Evolutionary conservation across 2,329 filamentous ascomycete genomes (phyloP), one percentile per base, ranked within the genome.

Genomic region (Albophoma yamanashiensis): DNA sequence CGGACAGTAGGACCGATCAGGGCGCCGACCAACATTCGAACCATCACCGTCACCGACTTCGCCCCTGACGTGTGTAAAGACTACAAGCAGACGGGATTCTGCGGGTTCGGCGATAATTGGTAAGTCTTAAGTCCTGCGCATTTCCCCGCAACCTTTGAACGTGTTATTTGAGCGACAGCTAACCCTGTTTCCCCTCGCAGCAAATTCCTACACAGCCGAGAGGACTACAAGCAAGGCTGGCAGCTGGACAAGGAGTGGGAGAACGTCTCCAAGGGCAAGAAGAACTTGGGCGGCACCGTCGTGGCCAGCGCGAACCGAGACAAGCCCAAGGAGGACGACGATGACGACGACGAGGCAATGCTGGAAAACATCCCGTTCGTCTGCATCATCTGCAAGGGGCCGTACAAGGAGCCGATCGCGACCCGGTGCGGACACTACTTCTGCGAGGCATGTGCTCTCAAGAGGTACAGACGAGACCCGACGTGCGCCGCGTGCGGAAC

Each of bases 401-500:
- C 86, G 1, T 97, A 96, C 74, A 88, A 85, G 67, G 81, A 84
- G 60, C 93, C 94, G 0, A 83, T 97, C 15, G 78, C 93, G 31
- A 97, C 94, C 15, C 89, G 91, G 65, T 99, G 94, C 66, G 89
- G 91, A 0, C 94, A 99, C 73, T 97, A 97, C 73, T 97, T 97
- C 70, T 99, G 94, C 71, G 89, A 97, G 73, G 80, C 82, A 1
- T 99, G 94, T 73, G 94, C 94, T 34, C 77, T 97, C 67, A 86
- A 89, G 70, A 78, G 92, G 64, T 97, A 97, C 71, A 82, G 89
- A 63, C 94, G 91, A 70, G 91, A 92, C 67, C 92, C 92, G 4
- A 85, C 84, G 3, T 97, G 94, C 73, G 91, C 90, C 2, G 89
- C 89, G 4, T 97, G 94, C 71, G 89, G 91, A 1, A 80, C 87